Base-by-base conservation (phyloP, 768 basidiomycete genomes). In the Candolleomyces efflorescens region DNA sequence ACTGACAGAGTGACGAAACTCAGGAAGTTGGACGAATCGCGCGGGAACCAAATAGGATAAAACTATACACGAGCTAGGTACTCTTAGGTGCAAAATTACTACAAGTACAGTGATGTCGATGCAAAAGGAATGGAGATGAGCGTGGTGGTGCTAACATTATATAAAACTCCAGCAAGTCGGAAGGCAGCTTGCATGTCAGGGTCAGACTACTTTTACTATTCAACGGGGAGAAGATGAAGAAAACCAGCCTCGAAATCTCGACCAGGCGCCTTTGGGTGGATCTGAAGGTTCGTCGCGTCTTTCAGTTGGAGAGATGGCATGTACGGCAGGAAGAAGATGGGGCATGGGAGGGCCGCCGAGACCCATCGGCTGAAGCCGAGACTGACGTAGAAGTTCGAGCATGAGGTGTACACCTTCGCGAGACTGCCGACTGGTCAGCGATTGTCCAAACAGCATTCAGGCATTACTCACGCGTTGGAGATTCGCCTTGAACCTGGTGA, bases 371-470 rank as follows among this genome's bases (percentile, higher is more conserved):
- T 82, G 80, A 20, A 83, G 76, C 57, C 91, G 87, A 51, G 92
- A 87, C 70, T 92, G 87, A 45, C 92, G 87, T 32, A 96, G 72
- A 53, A 91, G 78, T 59, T 80, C 80, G 50, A 96, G 80, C 57
- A 96, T 87, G 44, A 93, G 78, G 43, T 89, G 85, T 60, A 97
- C 87, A 5, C 94, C 94, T 71, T 92, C 89, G 45, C 91, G 89
- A 64, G 90, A 93, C 91, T 92, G 60, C 55, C 38, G 15, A 32
- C 15, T 22, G 50, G 48, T 62, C 50, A 51, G 49, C 11, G 32
- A 11, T 11, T 11, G 11, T 11, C 32, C 32, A 32, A 54, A 51
- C 46, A 43, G 15, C 13, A 26, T 43, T 53, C 37, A 54, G 43
- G 43, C 52, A 23, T 50, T 38, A 24, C 48, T 54, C 68, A 89